Evolutionary conservation across 2,329 filamentous ascomycete species (phyloP).

Genomic region (Sclerotiophoma versabilis): DNA sequence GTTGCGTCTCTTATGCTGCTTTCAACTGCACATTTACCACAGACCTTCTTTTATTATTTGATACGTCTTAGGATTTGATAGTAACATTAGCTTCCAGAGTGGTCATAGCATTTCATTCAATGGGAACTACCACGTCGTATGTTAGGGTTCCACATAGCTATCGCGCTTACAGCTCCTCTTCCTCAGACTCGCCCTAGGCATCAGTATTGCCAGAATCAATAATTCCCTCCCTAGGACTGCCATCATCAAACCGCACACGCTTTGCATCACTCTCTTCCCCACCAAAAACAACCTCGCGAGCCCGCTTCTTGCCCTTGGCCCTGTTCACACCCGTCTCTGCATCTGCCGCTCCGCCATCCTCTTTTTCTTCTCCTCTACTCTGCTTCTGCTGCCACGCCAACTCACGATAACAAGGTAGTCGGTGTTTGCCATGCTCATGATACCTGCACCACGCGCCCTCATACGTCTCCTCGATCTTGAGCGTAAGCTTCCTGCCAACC

Average conservation of each 20-base stretch:
- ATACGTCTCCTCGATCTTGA: conserved; percentile 40
- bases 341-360: neutral
- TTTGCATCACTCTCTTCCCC: conserved; percentile 1
- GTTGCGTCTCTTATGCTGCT: too few species aligned
- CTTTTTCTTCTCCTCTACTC: neutral
- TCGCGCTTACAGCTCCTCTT: too few species aligned
- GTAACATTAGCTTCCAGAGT: too few species aligned
- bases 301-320: neutral
- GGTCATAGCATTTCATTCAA: too few species aligned
- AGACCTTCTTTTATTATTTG: too few species aligned
- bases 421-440: conserved; percentile 37
- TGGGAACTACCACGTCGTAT: too few species aligned
- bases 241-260: conserved; percentile 2
- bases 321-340: neutral
- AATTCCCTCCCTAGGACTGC: neutral
- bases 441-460: conserved; percentile 44
- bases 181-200: conserved; percentile 18
- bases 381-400: conserved; percentile 1
- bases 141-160: too few species aligned
- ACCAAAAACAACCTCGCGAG: neutral
- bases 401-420: conserved; percentile 32
- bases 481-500: conserved; percentile 31
- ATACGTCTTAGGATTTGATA: too few species aligned
- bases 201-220: conserved; percentile 3
- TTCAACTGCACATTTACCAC: too few species aligned